Percentiles rank a stretch among this genome's conserved stretches.
Evolutionary conservation across 108 stramenopile species (phyloP).

Genomic region (Parmales sp.): DNA sequence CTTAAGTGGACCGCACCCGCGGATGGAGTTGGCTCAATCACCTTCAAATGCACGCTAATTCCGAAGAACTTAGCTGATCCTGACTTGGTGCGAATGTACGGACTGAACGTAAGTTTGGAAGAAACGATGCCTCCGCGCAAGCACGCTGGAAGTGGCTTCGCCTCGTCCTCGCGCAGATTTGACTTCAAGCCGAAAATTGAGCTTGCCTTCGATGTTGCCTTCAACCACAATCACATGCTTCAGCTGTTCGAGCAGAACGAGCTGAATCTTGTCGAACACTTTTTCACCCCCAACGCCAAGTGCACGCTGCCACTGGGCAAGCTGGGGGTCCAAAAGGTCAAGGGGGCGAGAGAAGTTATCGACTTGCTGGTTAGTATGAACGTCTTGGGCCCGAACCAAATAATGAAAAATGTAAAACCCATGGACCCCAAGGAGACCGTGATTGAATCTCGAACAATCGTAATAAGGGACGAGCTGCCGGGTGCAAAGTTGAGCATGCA

Average conservation of each 20-base stretch:
- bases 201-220: neutral
- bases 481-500: neutral
- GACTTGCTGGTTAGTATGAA: neutral
- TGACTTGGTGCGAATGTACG: neutral
- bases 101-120: neutral
- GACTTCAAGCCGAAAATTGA: conserved; percentile 6
- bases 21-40: neutral
- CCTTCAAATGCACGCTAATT: neutral
- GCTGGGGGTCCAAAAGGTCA: neutral
- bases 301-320: conserved; percentile 1
- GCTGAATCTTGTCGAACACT: conserved; percentile 4
- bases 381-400: neutral
- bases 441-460: conserved; percentile 1
- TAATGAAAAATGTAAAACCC: neutral
- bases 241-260: neutral
- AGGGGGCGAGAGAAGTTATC: neutral
- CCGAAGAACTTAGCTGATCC: conserved; percentile 4
- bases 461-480: neutral
- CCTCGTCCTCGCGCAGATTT: neutral
- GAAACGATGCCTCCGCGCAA: conserved; percentile 1
- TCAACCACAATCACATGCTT: conserved; percentile 11
- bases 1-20: conserved; percentile 2
- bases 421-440: neutral
- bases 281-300: neutral
- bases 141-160: neutral